Evolutionary conservation across 345 rosid species (phyloP), one percentile per base, ranked within the genome.

Genomic region (Citrus glauca): DNA sequence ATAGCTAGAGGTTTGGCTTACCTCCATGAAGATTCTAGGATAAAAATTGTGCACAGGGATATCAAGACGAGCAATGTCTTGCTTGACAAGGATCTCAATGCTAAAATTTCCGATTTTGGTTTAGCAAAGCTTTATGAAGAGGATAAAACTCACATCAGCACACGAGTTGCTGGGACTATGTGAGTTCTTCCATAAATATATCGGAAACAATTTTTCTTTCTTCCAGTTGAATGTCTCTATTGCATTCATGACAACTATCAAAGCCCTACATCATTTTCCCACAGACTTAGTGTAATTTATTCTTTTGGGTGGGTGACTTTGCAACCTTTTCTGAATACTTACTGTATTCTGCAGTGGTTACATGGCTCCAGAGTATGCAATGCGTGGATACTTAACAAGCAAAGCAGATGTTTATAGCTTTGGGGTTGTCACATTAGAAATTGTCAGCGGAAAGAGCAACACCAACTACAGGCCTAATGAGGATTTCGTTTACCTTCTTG

Each of bases 61-160:
- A 93, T 93, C 72, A 95, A 95, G 89, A 87, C 95, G 8, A 91
- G 98, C 85, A 93, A 95, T 53, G 95, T 95, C 77, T 85, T 94
- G 80, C 94, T 94, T 35, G 97, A 94, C 71, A 91, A 90, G 84
- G 88, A 92, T 81, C 85, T 92, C 45, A 89, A 88, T 74, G 91
- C 98, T 4, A 94, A 94, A 81, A 94, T 94, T 77, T 94, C 98
- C 37, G 97, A 94, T 80, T 94, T 94, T 76, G 98, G 98, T 79
- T 73, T 94, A 81, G 97, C 98, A 25, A 94, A 91, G 90, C 88
- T 94, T 9, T 87, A 87, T 56, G 96, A 94, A 77, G 98, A 91
- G 77, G 97, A 87, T 48, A 84, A 88, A 77, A 89, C 94, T 69
- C 98, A 94, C 86, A 90, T 93, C 81, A 94, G 98, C 81, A 93